Base-by-base conservation (phyloP, 2,329 filamentous ascomycete species). In the Cladosporium phlei region DNA sequence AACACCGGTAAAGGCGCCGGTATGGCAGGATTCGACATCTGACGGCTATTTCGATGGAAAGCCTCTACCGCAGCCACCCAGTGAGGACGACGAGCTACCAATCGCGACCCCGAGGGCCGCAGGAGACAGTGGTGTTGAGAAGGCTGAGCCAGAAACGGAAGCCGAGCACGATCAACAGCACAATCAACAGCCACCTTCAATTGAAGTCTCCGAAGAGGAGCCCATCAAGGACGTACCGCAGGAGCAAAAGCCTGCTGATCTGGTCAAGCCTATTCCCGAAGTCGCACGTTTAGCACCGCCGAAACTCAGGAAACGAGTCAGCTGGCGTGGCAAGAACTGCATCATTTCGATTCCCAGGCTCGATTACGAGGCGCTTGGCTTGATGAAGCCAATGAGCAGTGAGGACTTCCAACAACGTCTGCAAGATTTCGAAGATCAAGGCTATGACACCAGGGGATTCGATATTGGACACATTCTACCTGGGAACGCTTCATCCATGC, bases 381-480 rank as follows among this genome's bases (percentile, higher is more conserved):
- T 69, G 6, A 64, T 66, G 17, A 66, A 61, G 48, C 72, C 72
- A 4, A 63, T 74, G 61, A 68, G 59, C 47, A 50, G 74, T 27
- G 65, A 72, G 14, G 79, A 84, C 40, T 77, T 83, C 3, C 63
- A 76, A 24, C 69, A 74, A 8, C 86, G 86, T 71, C 69, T 87
- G 53, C 71, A 71, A 38, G 76, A 76, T 3, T 88, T 86, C 76
- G 74, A 85, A 60, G 73, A 84, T 55, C 69, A 83, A 27, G 86
- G 86, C 8, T 89, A 88, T 60, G 75, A 80, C 56, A 78, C 78
- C 11, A 69, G 73, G 22, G 86, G 85, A 0, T 89, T 88, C 60
- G 83, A 86, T 54, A 66, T 86, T 39, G 33, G 33, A 5, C 20
- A 32, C 3, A 14, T 20, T 10, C 16, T 28, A 21, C 72, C 78